phyloP scores from a whole-genome alignment of 345 rosid genomes.

The Bruguiera parviflora region DNA sequence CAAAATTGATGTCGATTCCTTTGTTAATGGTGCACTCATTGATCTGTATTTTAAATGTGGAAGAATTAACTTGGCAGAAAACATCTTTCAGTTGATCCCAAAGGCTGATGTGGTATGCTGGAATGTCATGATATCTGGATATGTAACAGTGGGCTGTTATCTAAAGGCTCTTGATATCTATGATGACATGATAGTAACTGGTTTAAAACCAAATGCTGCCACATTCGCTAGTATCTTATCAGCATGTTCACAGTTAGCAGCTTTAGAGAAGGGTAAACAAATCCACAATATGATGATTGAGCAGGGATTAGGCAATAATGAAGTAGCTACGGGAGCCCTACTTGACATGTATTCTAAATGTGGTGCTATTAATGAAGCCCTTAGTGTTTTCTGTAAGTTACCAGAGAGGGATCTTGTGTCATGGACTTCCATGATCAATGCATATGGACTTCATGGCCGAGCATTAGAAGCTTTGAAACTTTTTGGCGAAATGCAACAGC shows the following conservation, averaged over 20 bases:
- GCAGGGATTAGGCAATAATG: conserved; percentile 34
- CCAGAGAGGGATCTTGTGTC: conserved; percentile 56
- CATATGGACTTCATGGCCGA: conserved; percentile 67
- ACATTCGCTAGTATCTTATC: conserved; percentile 56
- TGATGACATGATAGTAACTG: conserved; percentile 40
- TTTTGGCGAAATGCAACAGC: conserved; percentile 50
- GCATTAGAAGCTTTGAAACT: conserved; percentile 49
- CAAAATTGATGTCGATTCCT: conserved; percentile 35
- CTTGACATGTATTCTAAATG: conserved; percentile 87
- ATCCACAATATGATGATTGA: conserved; percentile 45
- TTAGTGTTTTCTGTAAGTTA: conserved; percentile 36
- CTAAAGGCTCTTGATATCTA: conserved; percentile 47
- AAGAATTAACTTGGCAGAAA: conserved; percentile 47
- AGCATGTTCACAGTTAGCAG: conserved; percentile 67
- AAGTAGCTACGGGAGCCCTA: conserved; percentile 62
- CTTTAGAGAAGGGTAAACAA: conserved; percentile 59
- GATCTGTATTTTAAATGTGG: conserved; percentile 68
- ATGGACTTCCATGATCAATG: conserved; percentile 77
- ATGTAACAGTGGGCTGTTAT: conserved; percentile 42
- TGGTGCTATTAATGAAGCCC: conserved; percentile 65
- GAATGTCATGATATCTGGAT: conserved; percentile 74
- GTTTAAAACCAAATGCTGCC: conserved; percentile 52
- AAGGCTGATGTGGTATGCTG: conserved; percentile 34
- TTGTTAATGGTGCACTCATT: conserved; percentile 39
- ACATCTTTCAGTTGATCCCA: conserved; percentile 35